phyloP scores from a whole-genome alignment of 176 grass and related monocot species.

The Thalia dealbata region DNA sequence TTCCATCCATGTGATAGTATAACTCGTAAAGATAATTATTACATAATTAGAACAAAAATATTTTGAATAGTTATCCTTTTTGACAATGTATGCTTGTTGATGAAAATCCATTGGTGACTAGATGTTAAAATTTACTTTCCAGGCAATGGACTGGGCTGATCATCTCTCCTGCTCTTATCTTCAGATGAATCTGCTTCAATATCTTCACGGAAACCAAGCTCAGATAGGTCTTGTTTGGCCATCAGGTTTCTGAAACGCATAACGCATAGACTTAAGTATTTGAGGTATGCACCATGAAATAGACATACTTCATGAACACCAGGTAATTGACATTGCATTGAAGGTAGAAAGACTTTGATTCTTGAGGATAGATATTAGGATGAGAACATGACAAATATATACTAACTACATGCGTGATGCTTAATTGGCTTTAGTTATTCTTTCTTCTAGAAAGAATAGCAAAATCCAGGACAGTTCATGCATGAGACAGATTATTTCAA shows the following conservation, averaged over 20 bases:
- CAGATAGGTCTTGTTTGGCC: conserved; percentile 70
- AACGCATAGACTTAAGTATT: neutral
- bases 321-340: neutral
- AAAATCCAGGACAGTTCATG: neutral
- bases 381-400: too few species aligned
- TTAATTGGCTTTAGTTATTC: neutral
- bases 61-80: too few species aligned
- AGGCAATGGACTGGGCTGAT: conserved; percentile 3
- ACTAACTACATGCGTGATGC: neutral
- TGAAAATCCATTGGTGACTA: neutral
- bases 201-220: conserved; percentile 50
- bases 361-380: neutral
- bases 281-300: neutral
- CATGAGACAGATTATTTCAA: neutral
- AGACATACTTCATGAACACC: neutral
- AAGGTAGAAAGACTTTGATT: neutral
- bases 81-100: too few species aligned
- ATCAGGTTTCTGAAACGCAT: conserved; percentile 49
- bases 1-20: too few species aligned
- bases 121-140: conserved; percentile 15
- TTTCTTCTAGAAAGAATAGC: neutral
- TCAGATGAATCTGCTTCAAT: conserved; percentile 5
- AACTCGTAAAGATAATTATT: too few species aligned
- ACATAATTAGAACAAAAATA: too few species aligned
- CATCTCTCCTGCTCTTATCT: conserved; percentile 16